A percentile compares a stretch with the other conserved stretches of the same genome.
Conservation (phyloP, 345 rosid genomes). For the Salix arbutifolia region DNA sequence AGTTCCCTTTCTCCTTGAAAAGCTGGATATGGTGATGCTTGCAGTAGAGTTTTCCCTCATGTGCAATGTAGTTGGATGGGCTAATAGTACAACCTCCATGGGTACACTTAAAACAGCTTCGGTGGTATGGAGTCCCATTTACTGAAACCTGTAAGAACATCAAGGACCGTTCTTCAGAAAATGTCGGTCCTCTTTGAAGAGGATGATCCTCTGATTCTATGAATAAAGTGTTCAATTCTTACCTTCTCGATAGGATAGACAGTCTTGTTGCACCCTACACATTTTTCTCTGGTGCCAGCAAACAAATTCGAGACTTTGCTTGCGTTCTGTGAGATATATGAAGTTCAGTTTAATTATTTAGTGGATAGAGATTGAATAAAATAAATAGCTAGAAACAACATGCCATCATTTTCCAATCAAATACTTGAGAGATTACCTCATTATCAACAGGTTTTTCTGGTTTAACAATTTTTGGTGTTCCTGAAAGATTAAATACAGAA, state of each 20-base stretch:
- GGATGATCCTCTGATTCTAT: neutral
- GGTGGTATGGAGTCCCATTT: conserved; percentile 51
- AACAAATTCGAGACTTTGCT: conserved; percentile 41
- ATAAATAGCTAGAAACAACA: neutral
- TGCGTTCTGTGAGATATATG: conserved; percentile 28
- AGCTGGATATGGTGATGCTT: conserved; percentile 66
- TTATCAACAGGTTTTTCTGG: conserved; percentile 39
- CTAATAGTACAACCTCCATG: conserved; percentile 63
- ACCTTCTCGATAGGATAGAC: conserved; percentile 64
- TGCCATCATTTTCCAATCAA: neutral
- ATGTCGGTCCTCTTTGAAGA: neutral
- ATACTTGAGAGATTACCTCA: conserved; percentile 35
- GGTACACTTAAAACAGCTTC: conserved; percentile 56
- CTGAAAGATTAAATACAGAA: conserved; percentile 21
- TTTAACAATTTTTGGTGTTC: conserved; percentile 52
- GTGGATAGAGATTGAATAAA: neutral
- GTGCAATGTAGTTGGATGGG: conserved; percentile 62
- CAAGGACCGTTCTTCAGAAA: neutral
- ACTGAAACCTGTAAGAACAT: conserved; percentile 42
- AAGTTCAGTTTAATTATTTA: neutral
- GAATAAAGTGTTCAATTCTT: neutral
- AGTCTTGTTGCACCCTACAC: conserved; percentile 44
- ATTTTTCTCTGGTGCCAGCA: conserved; percentile 57
- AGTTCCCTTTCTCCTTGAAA: conserved; percentile 62
- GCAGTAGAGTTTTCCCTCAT: conserved; percentile 64